These are phyloP conservation scores for Syzygium grande DNA, from an alignment of 345 rosid genomes.

Conservation along the genomic window DNA sequence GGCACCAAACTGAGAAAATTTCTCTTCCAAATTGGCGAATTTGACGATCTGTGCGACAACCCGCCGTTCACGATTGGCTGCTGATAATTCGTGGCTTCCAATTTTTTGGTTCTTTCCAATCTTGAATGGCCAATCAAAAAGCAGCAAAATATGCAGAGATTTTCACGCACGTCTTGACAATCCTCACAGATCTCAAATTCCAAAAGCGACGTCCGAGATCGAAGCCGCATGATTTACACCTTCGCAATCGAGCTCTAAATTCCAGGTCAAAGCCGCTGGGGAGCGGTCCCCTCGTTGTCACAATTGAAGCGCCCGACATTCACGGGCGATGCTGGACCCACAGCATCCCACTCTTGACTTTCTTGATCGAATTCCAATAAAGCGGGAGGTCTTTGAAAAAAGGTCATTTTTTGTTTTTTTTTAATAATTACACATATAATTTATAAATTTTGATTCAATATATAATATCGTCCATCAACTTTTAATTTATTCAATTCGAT, in stretches of 20 bases:
- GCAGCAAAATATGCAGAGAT: neutral
- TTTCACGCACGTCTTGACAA: neutral
- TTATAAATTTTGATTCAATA: rapidly evolving
- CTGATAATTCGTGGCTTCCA: neutral
- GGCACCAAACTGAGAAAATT: neutral
- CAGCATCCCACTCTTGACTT: neutral
- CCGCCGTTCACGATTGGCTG: neutral
- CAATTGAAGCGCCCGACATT: neutral
- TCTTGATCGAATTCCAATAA: neutral
- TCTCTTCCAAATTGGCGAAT: neutral
- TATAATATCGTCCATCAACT: no score
- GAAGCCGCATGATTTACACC: neutral
- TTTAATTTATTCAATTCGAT: no score
- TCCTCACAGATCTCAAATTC: neutral
- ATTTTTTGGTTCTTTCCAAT: neutral
- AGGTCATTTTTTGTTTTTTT: no score
- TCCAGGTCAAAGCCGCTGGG: neutral
- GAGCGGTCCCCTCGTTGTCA: neutral
- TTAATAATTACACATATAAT: rapidly evolving
- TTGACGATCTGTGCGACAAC: neutral
- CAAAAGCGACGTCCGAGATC: neutral
- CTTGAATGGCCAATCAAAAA: neutral
- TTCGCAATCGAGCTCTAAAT: neutral
- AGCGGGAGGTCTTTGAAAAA: neutral
- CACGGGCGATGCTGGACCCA: neutral